These are phyloP conservation scores for Taphrina betulina DNA, from an alignment of 1,139 yeast genomes.

Conservation along the genomic window DNA sequence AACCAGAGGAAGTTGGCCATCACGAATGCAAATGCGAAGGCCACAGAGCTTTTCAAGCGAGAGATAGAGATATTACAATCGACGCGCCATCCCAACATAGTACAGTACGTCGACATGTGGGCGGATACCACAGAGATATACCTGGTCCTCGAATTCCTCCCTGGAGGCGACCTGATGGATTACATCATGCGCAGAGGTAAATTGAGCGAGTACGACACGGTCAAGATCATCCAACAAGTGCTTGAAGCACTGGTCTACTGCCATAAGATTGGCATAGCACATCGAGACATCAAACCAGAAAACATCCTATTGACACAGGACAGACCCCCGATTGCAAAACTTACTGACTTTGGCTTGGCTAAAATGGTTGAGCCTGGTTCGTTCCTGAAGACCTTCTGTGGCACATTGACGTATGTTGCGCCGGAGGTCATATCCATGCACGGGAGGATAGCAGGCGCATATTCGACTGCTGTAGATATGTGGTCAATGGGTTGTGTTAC, in stretches of 20 bases:
- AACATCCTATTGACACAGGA: slow-evolving; percentile 70
- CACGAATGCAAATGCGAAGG: slow-evolving; percentile 65
- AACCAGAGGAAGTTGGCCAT: slow-evolving; percentile 65
- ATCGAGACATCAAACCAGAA: slow-evolving; percentile 84
- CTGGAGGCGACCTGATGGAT: slow-evolving; percentile 78
- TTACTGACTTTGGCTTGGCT: slow-evolving; percentile 95
- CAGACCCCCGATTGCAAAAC: slow-evolving; percentile 83
- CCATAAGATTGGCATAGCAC: slow-evolving; percentile 84
- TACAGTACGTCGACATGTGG: slow-evolving; percentile 83
- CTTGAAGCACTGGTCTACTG: slow-evolving; percentile 82
- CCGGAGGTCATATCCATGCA: slow-evolving; percentile 62
- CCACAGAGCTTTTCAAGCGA: slow-evolving; percentile 53
- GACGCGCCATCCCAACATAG: slow-evolving; percentile 68
- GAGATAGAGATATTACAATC: slow-evolving; percentile 69
- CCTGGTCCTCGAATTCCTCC: slow-evolving; percentile 75
- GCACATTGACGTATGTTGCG: slow-evolving; percentile 85
- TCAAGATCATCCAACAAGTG: slow-evolving; percentile 74
- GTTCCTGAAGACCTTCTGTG: slow-evolving; percentile 79
- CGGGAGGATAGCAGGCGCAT: slow-evolving; percentile 64
- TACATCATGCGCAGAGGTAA: slow-evolving; percentile 63
- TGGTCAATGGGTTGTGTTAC: slow-evolving; percentile 97
- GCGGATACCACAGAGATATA: slow-evolving; percentile 79
- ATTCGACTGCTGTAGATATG: slow-evolving; percentile 84
- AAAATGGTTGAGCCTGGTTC: slow-evolving; percentile 62
- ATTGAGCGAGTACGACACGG: slow-evolving; percentile 53